Percentiles rank a stretch among this genome's conserved stretches.
Conservation (phyloP, 2,329 filamentous ascomycete genomes). For the Aspergillus sp. region DNA sequence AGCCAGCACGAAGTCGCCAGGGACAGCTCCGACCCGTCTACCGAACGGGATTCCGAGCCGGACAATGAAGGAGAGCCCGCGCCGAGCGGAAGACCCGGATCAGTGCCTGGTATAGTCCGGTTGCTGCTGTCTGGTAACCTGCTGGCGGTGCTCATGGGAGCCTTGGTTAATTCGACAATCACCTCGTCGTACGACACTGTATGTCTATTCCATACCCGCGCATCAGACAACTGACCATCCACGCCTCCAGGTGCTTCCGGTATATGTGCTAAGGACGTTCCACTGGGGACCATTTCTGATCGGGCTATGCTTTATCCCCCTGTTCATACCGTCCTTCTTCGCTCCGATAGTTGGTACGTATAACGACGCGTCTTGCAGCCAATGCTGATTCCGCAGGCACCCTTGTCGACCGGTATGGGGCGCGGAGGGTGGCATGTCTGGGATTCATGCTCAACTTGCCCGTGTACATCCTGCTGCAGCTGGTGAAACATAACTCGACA, state of each 20-base stretch:
- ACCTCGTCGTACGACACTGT: slow-evolving; percentile 47
- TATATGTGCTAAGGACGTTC: slow-evolving; percentile 48
- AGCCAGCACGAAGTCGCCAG: neutral
- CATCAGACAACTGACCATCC: neutral
- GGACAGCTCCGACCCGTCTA: neutral
- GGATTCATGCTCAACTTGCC: slow-evolving; percentile 50
- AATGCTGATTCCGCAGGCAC: slow-evolving; percentile 5
- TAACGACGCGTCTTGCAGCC: neutral
- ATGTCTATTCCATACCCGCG: slow-evolving; percentile 1
- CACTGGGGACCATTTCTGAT: slow-evolving; percentile 48
- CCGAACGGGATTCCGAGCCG: neutral
- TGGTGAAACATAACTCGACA: slow-evolving; percentile 49
- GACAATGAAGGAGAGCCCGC: slow-evolving; percentile 7
- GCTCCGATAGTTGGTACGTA: slow-evolving; percentile 49
- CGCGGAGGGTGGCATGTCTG: slow-evolving; percentile 49
- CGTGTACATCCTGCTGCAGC: slow-evolving; percentile 53
- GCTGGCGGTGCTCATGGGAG: slow-evolving; percentile 35
- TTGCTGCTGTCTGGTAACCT: slow-evolving; percentile 36
- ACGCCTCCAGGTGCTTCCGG: slow-evolving; percentile 41
- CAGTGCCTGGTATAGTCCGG: slow-evolving; percentile 12
- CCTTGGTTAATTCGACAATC: slow-evolving; percentile 41
- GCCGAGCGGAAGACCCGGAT: slow-evolving; percentile 3
- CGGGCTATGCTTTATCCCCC: slow-evolving; percentile 48
- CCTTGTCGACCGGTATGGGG: slow-evolving; percentile 47
- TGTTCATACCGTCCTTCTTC: slow-evolving; percentile 53